Percentiles rank a stretch among this genome's conserved stretches.
These are phyloP conservation scores for Cryptomeria japonica DNA, from an alignment of 75 land plant species.

Conservation along the genomic window DNA sequence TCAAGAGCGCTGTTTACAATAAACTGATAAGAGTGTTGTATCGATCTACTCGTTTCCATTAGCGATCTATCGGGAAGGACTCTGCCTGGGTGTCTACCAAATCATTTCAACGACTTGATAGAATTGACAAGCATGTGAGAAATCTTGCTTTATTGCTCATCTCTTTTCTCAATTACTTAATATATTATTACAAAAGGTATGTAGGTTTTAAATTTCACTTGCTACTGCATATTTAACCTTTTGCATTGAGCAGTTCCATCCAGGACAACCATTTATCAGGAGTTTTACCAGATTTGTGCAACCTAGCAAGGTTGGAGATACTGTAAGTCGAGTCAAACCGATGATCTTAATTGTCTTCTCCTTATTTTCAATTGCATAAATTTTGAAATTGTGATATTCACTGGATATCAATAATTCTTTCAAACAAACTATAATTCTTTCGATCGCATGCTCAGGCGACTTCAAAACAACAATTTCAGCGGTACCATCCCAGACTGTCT, in stretches of 20 bases:
- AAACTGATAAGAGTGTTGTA: not conserved
- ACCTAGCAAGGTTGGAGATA: not conserved
- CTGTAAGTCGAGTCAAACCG: not conserved
- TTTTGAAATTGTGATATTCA: too few species aligned
- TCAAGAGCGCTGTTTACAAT: not conserved
- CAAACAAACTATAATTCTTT: not conserved
- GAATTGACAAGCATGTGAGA: not conserved
- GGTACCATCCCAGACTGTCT: slow-evolving; percentile 5
- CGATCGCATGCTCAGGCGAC: not conserved
- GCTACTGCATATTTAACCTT: not conserved
- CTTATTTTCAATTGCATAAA: too few species aligned
- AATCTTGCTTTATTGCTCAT: not conserved
- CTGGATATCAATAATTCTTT: too few species aligned
- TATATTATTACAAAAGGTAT: not conserved
- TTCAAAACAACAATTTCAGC: not conserved
- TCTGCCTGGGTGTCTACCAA: not conserved
- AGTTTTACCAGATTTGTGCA: not conserved
- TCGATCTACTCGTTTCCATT: not conserved
- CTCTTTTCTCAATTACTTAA: too few species aligned
- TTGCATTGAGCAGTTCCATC: not conserved
- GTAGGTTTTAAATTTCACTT: too few species aligned
- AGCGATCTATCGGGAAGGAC: not conserved
- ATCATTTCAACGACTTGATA: not conserved
- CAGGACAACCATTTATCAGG: not conserved
- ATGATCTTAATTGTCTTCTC: not conserved